These are phyloP conservation scores for Monosporascus sp. DNA, from an alignment of 2,329 filamentous ascomycete genomes.

Conservation along the genomic window DNA sequence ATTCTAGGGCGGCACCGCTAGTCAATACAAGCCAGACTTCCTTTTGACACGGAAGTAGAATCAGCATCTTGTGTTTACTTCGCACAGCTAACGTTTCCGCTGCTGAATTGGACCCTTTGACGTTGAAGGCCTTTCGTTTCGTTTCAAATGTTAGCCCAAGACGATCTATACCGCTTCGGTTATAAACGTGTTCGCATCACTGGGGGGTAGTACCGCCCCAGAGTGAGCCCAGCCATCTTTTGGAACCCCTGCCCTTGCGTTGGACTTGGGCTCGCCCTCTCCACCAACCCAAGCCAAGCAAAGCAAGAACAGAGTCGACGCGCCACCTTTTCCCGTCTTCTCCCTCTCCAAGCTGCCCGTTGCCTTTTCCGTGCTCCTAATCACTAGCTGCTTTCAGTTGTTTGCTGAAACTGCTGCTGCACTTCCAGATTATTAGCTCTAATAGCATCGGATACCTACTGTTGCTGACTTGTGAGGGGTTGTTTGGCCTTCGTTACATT, in stretches of 20 bases:
- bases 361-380: neutral
- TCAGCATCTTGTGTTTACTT: too few relatives aligned
- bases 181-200: neutral
- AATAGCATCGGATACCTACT: neutral
- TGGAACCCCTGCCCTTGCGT: neutral
- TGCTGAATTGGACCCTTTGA: neutral
- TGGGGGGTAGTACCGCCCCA: neutral
- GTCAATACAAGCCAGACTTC: too few relatives aligned
- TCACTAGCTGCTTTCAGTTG: constrained; percentile 1
- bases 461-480: neutral
- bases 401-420: neutral
- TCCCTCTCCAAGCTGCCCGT: neutral
- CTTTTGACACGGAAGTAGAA: too few relatives aligned
- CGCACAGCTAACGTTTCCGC: too few relatives aligned
- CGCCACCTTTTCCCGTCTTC: constrained; percentile 5
- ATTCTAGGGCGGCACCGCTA: too few relatives aligned
- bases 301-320: constrained; percentile 2
- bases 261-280: neutral
- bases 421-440: neutral
- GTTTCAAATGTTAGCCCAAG: neutral
- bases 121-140: neutral
- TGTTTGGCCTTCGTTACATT: neutral
- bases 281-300: constrained; percentile 1
- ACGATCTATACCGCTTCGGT: neutral
- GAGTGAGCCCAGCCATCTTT: constrained; percentile 1